Percentiles rank a stretch among this genome's conserved stretches.
phyloP scores from a whole-genome alignment of 495 filamentous ascomycete species.

The Trichoderma orchidacearum region DNA sequence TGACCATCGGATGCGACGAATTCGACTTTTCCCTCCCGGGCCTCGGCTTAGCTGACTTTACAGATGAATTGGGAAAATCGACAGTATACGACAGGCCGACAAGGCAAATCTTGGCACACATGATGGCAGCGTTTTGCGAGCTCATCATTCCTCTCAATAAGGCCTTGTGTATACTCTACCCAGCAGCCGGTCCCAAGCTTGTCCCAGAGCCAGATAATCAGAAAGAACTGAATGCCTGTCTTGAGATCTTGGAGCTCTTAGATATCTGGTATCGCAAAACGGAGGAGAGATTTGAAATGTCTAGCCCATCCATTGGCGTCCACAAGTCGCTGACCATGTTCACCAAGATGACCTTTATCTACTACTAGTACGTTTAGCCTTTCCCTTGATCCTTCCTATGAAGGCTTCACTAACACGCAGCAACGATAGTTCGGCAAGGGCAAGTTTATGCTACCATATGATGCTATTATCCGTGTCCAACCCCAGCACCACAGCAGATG shows the following conservation, averaged over 20 bases:
- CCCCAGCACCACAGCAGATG: background rate
- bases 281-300: background rate
- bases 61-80: background rate
- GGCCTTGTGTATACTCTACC: background rate
- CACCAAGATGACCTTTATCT: background rate
- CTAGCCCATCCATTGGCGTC: background rate
- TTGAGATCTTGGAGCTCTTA: background rate
- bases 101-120: background rate
- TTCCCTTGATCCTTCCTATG: background rate
- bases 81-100: background rate
- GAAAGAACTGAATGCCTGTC: background rate
- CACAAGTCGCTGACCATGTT: background rate
- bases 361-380: background rate
- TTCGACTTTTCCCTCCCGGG: background rate
- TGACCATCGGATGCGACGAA: background rate
- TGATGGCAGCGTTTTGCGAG: background rate
- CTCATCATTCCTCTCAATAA: background rate
- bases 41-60: background rate
- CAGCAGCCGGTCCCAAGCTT: background rate
- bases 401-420: background rate
- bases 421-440: background rate
- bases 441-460: background rate
- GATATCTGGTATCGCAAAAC: background rate
- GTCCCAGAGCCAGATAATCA: background rate
- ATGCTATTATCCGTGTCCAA: background rate